A percentile compares a stretch with the other conserved stretches of the same genome.
Conservation (phyloP, 2,329 filamentous ascomycete genomes). For the Aspergillus tamarii region DNA sequence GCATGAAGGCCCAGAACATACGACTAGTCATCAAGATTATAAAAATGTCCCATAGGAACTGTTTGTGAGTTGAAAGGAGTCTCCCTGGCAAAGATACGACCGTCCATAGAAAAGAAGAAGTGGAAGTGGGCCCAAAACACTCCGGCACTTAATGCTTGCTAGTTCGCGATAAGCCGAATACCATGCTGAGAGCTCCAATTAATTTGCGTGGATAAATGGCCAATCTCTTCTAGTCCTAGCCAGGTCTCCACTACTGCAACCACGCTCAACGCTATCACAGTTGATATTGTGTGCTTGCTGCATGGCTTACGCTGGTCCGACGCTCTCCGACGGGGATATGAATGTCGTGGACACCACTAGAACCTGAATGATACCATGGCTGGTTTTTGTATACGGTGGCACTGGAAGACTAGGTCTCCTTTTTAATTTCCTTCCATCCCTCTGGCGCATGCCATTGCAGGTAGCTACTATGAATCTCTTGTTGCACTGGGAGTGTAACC, state of each 20-base stretch:
- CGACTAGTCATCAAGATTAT: background rate
- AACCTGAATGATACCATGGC: background rate
- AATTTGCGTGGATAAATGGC: background rate
- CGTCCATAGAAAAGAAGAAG: background rate
- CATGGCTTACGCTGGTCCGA: background rate
- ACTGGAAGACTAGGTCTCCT: background rate
- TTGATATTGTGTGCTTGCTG: background rate
- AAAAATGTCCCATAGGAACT: background rate
- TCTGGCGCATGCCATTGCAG: background rate
- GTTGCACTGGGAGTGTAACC: background rate
- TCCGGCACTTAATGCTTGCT: background rate
- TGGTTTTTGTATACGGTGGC: background rate
- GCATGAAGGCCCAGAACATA: too few species aligned
- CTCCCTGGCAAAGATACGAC: background rate
- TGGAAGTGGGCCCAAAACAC: background rate
- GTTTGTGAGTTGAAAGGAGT: background rate
- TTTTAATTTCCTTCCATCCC: background rate
- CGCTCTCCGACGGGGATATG: background rate
- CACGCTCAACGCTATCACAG: background rate
- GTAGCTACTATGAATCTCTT: background rate
- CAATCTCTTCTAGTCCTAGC: background rate
- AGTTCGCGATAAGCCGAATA: background rate
- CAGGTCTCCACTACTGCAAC: background rate
- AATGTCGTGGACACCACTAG: background rate
- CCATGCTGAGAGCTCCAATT: background rate